Evolutionary conservation across 2,329 filamentous ascomycete species (phyloP).

Genomic region (Rosellinia necatrix): DNA sequence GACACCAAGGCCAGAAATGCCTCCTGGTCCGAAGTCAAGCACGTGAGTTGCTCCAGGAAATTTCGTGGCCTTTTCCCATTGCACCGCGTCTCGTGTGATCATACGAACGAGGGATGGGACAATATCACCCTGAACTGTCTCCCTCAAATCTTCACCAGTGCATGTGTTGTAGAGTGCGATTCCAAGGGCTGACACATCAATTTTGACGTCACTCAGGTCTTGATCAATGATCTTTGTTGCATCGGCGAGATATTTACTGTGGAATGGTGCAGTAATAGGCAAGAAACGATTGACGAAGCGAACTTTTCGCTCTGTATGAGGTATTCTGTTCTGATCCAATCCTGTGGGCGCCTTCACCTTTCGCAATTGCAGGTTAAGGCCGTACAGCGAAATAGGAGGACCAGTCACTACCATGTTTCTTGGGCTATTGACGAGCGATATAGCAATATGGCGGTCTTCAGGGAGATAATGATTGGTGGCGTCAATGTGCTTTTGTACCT

Average conservation of each 20-base stretch:
- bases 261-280: constrained; percentile 96
- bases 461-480: constrained; percentile 96
- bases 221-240: constrained; percentile 83
- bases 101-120: constrained; percentile 86
- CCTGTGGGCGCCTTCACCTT: constrained; percentile 99
- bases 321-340: constrained; percentile 90
- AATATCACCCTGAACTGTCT: constrained; percentile 73
- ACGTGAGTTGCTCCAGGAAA: constrained; percentile 93
- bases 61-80: constrained; percentile 94
- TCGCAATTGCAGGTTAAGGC: constrained; percentile 90
- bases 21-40: constrained; percentile 94
- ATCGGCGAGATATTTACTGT: constrained; percentile 88
- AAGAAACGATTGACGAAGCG: constrained; percentile 97
- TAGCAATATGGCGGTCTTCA: constrained; percentile 87
- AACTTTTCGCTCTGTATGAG: constrained; percentile 93
- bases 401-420: constrained; percentile 97
- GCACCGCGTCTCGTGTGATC: constrained; percentile 91
- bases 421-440: constrained; percentile 95
- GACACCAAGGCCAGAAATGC: constrained; percentile 93
- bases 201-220: constrained; percentile 81
- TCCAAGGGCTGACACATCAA: constrained; percentile 72
- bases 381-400: constrained; percentile 92
- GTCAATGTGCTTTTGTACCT: constrained; percentile 96
- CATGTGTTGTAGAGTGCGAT: constrained; percentile 91
- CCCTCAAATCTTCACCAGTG: constrained; percentile 81